Conservation (phyloP, 192 early-diverging fungal species). For the Paraglomus occultum region DNA sequence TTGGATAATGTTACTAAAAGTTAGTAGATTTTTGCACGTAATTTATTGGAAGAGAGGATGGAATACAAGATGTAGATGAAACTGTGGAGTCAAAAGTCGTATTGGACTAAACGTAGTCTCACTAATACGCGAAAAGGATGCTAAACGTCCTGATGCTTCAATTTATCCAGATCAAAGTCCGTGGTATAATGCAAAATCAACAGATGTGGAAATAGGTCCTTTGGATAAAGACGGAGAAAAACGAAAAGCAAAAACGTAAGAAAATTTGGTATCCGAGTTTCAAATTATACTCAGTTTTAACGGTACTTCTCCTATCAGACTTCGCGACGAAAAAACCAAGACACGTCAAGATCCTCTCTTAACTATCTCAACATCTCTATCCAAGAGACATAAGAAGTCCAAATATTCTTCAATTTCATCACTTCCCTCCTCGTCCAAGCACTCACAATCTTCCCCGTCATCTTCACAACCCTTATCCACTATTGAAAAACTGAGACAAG, state of each 20-base stretch:
- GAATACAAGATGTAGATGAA: background rate
- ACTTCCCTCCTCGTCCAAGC: too few relatives aligned
- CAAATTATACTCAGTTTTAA: background rate
- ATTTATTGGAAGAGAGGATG: too few relatives aligned
- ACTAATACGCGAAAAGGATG: background rate
- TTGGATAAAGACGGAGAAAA: conserved; percentile 1
- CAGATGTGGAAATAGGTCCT: background rate
- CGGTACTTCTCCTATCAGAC: conserved; percentile 2
- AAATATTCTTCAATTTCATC: background rate
- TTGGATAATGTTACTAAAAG: conserved; percentile 50
- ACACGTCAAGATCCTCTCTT: conserved; percentile 8
- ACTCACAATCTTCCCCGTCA: background rate
- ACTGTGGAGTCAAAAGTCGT: conserved; percentile 36
- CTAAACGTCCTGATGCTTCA: conserved; percentile 26
- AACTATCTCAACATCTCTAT: background rate
- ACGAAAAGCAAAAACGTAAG: conserved; percentile 8
- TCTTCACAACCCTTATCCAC: conserved; percentile 19
- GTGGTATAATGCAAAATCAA: background rate
- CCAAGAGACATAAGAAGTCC: background rate
- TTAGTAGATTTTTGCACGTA: background rate
- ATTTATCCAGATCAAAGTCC: background rate
- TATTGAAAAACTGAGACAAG: conserved; percentile 45
- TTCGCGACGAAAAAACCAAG: conserved; percentile 4
- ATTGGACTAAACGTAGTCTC: background rate
- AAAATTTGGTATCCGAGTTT: background rate